Evolutionary conservation across 176 grass and related monocot species (phyloP).

Genomic region (Oropetium thomaeum): DNA sequence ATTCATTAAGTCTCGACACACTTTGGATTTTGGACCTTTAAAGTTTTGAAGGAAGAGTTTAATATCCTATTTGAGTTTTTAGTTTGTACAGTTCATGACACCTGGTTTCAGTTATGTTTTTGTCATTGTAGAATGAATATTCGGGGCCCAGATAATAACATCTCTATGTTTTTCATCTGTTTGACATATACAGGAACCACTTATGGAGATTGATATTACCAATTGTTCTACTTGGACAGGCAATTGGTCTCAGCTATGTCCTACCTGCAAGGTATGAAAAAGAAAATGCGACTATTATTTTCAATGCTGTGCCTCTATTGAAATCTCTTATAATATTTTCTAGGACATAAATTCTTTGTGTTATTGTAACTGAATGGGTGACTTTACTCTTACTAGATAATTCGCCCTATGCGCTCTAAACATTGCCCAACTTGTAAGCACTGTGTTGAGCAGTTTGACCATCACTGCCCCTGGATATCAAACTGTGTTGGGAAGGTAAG

Average conservation of each 20-base stretch:
- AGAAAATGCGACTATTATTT: slow-evolving; percentile 7
- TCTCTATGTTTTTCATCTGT: not conserved
- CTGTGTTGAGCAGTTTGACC: slow-evolving; percentile 92
- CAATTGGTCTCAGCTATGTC: slow-evolving; percentile 94
- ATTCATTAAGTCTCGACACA: not conserved
- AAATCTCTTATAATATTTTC: slow-evolving; percentile 5
- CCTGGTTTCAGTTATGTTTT: slow-evolving; percentile 10
- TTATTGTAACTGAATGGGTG: slow-evolving; percentile 17
- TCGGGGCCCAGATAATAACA: slow-evolving; percentile 6
- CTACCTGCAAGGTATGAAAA: slow-evolving; percentile 90
- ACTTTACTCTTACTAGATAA: slow-evolving; percentile 66
- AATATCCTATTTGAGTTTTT: slow-evolving; percentile 16
- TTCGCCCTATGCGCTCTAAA: slow-evolving; percentile 92
- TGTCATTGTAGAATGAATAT: slow-evolving; percentile 6
- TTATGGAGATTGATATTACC: slow-evolving; percentile 78
- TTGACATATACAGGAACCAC: slow-evolving; percentile 61
- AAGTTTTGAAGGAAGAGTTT: not conserved
- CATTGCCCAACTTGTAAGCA: slow-evolving; percentile 91
- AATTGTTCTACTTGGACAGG: slow-evolving; percentile 76
- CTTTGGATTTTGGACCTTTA: not conserved
- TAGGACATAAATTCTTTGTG: not conserved
- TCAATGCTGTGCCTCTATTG: slow-evolving; percentile 17
- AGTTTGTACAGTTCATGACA: not conserved
- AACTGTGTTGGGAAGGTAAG: slow-evolving; percentile 97
- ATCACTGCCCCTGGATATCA: slow-evolving; percentile 98